These are phyloP conservation scores for Leccinum subtestaceum DNA, from an alignment of 768 basidiomycete genomes.

Conservation along the genomic window DNA sequence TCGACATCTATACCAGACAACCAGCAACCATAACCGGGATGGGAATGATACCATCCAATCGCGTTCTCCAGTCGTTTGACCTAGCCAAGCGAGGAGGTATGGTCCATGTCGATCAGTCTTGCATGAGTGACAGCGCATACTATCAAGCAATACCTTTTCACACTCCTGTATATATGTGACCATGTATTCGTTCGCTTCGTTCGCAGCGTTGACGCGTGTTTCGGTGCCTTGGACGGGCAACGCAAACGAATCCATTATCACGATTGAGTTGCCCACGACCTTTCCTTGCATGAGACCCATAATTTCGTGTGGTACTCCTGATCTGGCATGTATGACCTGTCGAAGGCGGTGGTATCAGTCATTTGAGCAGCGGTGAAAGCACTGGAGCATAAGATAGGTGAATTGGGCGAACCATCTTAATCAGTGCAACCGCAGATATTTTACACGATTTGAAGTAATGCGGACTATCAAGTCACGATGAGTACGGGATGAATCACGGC, in stretches of 20 bases:
- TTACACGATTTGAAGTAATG: constrained; percentile 87
- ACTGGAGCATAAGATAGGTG: not conserved
- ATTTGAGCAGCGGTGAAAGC: not conserved
- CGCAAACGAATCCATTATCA: constrained; percentile 96
- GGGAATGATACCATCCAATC: constrained; percentile 98
- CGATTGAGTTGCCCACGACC: constrained; percentile 71
- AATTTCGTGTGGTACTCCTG: constrained; percentile 96
- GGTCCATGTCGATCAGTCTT: not conserved
- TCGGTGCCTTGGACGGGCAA: constrained; percentile 98
- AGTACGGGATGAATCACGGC: not conserved
- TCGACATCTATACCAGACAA: constrained; percentile 97
- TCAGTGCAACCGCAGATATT: constrained; percentile 91
- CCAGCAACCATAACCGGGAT: constrained; percentile 99
- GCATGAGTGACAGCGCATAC: not conserved
- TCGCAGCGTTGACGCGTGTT: constrained; percentile 93
- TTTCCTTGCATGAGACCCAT: constrained; percentile 99
- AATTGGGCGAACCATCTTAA: constrained; percentile 76
- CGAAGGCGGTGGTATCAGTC: not conserved
- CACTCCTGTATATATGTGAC: constrained; percentile 85
- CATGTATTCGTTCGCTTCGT: constrained; percentile 98
- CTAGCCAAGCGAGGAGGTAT: constrained; percentile 35
- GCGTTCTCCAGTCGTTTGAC: constrained; percentile 83
- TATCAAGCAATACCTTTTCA: constrained; percentile 55
- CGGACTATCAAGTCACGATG: constrained; percentile 43
- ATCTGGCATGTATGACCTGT: constrained; percentile 97